phyloP scores from a whole-genome alignment of 73 alveolate species.

The Paramecium tetraurelia region DNA sequence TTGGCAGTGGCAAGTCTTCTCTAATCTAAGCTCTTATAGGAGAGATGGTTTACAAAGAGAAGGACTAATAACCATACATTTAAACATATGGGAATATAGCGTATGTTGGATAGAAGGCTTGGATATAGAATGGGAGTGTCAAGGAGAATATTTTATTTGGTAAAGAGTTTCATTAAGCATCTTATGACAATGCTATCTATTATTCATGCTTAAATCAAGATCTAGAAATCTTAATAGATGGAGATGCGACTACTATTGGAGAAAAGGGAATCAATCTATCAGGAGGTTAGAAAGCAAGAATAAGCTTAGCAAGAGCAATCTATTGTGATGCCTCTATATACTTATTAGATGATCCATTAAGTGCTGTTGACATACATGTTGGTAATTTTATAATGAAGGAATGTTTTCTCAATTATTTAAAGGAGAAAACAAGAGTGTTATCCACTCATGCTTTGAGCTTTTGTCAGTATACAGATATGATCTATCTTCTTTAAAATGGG shows the following conservation, averaged over 20 bases:
- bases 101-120: slow-evolving; percentile 83
- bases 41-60: slow-evolving; percentile 32
- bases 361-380: slow-evolving; percentile 70
- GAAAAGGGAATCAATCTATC: slow-evolving; percentile 59
- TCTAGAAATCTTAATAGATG: slow-evolving; percentile 66
- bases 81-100: slow-evolving; percentile 60
- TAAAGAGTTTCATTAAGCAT: slow-evolving; percentile 71
- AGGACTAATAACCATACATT: background rate
- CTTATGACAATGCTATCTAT: slow-evolving; percentile 74
- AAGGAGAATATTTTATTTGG: slow-evolving; percentile 90
- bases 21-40: slow-evolving; percentile 30
- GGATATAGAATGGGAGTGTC: slow-evolving; percentile 87
- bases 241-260: slow-evolving; percentile 54
- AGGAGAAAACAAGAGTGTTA: background rate
- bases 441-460: slow-evolving; percentile 46
- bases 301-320: slow-evolving; percentile 66
- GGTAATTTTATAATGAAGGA: slow-evolving; percentile 49
- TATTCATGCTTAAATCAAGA: slow-evolving; percentile 80
- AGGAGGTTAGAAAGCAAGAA: slow-evolving; percentile 62
- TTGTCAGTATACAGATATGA: background rate
- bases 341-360: slow-evolving; percentile 64
- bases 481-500: background rate
- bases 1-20: slow-evolving; percentile 93
- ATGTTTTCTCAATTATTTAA: background rate
- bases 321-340: slow-evolving; percentile 61